These are phyloP conservation scores for Umbelopsis sp. DNA, from an alignment of 192 early-diverging fungal genomes.

Conservation along the genomic window DNA sequence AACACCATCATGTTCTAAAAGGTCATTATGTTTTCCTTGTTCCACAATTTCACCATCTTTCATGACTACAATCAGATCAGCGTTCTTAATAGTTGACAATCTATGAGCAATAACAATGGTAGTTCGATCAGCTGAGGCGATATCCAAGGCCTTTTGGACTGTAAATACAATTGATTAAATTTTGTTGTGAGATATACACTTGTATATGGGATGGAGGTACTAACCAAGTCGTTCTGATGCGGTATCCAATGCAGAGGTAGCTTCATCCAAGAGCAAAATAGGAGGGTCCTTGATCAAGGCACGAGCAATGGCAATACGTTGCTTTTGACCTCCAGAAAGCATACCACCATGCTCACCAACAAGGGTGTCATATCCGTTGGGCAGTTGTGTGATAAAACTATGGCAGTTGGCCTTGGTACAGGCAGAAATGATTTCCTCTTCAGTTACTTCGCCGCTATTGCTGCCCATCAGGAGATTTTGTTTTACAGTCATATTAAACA, in stretches of 20 bases:
- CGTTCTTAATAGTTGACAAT: constrained; percentile 84
- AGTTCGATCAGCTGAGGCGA: constrained; percentile 71
- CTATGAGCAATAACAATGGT: constrained; percentile 92
- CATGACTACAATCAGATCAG: constrained; percentile 86
- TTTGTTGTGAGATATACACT: background rate
- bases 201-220: background rate
- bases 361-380: constrained; percentile 77
- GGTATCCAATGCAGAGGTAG: constrained; percentile 67
- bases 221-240: constrained; percentile 76
- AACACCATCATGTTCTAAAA: constrained; percentile 63
- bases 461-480: constrained; percentile 82
- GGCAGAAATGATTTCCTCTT: constrained; percentile 71
- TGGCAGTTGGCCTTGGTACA: constrained; percentile 73
- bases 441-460: constrained; percentile 46
- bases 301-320: constrained; percentile 94
- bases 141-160: constrained; percentile 83
- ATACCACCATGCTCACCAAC: constrained; percentile 79
- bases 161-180: constrained; percentile 24
- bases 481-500: constrained; percentile 73
- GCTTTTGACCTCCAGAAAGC: constrained; percentile 91
- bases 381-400: constrained; percentile 82
- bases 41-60: constrained; percentile 69
- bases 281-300: constrained; percentile 85
- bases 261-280: constrained; percentile 86
- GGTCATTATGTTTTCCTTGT: constrained; percentile 74